phyloP scores from a whole-genome alignment of 257 asterid species.

The Ballota nigra region DNA sequence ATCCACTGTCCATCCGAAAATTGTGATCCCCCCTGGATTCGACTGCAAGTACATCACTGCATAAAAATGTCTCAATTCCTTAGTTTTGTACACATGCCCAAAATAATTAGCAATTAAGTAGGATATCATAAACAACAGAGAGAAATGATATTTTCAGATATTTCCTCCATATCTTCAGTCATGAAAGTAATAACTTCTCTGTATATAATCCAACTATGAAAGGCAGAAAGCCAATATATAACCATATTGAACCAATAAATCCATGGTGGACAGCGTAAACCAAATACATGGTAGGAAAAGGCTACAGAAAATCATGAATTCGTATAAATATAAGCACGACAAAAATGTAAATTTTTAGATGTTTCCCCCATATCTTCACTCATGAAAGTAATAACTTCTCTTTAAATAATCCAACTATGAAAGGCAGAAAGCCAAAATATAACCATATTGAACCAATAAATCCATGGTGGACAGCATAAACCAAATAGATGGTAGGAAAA shows the following conservation, averaged over 20 bases:
- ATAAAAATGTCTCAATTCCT: background rate
- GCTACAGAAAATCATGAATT: background rate
- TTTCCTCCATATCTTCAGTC: too few relatives aligned
- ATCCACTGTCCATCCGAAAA: conserved; percentile 88
- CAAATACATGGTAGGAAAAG: background rate
- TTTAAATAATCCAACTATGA: background rate
- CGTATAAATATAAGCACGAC: background rate
- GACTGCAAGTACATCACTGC: conserved; percentile 85
- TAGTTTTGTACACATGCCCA: background rate
- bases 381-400: background rate
- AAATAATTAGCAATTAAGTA: background rate
- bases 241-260: background rate
- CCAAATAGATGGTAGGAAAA: background rate
- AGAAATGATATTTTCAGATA: background rate
- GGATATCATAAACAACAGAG: background rate
- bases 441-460: background rate
- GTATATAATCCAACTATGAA: background rate
- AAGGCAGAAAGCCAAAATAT: background rate
- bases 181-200: background rate
- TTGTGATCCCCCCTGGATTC: conserved; percentile 80
- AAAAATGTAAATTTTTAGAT: background rate
- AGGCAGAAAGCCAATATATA: background rate
- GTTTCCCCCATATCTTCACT: too few relatives aligned
- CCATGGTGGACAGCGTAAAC: background rate
- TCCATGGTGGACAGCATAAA: background rate